These are phyloP conservation scores for Candida stauntonica DNA, from an alignment of 805 yeast genomes.

Conservation along the genomic window DNA sequence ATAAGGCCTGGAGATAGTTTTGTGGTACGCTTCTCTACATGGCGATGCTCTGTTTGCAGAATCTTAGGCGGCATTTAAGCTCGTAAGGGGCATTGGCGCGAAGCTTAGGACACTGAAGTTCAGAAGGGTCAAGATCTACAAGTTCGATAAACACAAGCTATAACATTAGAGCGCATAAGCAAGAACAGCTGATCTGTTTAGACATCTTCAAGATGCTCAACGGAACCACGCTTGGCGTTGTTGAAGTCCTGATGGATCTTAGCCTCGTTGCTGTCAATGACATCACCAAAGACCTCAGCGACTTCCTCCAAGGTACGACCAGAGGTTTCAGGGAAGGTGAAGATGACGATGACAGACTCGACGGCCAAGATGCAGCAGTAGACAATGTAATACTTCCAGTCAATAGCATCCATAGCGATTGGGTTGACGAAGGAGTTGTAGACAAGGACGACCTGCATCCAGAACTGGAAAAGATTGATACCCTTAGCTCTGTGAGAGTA, in stretches of 20 bases:
- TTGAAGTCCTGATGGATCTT: constrained; percentile 1
- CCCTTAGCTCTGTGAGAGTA: constrained; percentile 29
- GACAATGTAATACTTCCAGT: constrained; percentile 35
- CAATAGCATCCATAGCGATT: constrained; percentile 33
- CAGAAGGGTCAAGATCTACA: too few relatives aligned
- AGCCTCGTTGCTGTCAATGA: constrained; percentile 5
- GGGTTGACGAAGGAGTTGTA: constrained; percentile 35
- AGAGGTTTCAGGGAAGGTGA: constrained; percentile 35
- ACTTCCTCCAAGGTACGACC: constrained; percentile 38
- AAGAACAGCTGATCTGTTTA: too few relatives aligned
- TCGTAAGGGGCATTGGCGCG: too few relatives aligned
- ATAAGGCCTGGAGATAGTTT: too few relatives aligned
- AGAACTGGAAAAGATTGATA: constrained; percentile 15
- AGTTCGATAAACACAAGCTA: too few relatives aligned
- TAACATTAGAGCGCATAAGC: too few relatives aligned
- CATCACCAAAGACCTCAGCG: constrained; percentile 31
- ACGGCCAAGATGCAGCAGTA: constrained; percentile 30
- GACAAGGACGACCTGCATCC: constrained; percentile 20
- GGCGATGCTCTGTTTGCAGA: too few relatives aligned
- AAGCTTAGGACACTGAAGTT: too few relatives aligned
- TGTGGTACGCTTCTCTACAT: too few relatives aligned
- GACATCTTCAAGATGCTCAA: too few relatives aligned
- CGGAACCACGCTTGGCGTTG: too few relatives aligned
- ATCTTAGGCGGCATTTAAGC: too few relatives aligned
- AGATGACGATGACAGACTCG: constrained; percentile 27